phyloP scores from a whole-genome alignment of 2,329 filamentous ascomycete species.

The Penicillium crustosum region DNA sequence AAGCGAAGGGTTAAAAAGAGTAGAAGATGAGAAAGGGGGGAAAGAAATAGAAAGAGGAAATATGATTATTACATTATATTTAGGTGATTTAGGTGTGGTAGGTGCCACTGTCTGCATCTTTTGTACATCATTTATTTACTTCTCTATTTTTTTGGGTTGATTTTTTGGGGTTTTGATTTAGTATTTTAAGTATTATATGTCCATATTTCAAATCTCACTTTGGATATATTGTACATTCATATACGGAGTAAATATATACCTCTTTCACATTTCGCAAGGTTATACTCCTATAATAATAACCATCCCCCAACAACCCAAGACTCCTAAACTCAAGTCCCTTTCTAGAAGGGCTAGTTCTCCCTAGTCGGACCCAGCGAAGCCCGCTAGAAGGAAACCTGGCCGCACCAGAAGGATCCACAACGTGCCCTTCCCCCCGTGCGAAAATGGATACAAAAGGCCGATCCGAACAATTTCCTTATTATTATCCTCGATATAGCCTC shows the following conservation, averaged over 20 bases:
- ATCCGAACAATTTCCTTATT: conserved; percentile 27
- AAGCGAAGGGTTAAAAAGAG: conserved; percentile 6
- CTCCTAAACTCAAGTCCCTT: conserved; percentile 7
- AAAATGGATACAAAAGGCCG: conserved; percentile 33
- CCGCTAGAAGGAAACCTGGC: conserved; percentile 33
- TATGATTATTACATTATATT: conserved; percentile 9
- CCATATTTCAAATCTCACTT: neutral
- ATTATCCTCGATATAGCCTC: neutral
- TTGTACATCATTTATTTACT: conserved; percentile 22
- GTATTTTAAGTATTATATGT: neutral
- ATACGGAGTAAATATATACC: neutral
- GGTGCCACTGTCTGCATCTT: conserved; percentile 22
- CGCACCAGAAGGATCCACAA: conserved; percentile 40
- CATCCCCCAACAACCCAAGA: neutral
- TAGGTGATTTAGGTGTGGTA: conserved; percentile 29
- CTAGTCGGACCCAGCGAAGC: conserved; percentile 28
- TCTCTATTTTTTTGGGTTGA: neutral
- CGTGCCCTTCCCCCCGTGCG: conserved; percentile 33
- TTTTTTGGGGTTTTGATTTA: neutral
- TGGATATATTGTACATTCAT: neutral
- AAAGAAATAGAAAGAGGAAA: neutral
- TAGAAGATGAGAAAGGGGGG: conserved; percentile 11
- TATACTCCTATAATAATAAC: neutral
- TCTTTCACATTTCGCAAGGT: neutral
- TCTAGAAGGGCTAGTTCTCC: conserved; percentile 14